Evolutionary conservation across 164 flowering plant genomes (phyloP), one percentile per base, ranked within the genome.

Genomic region (Dillenia turbinata): DNA sequence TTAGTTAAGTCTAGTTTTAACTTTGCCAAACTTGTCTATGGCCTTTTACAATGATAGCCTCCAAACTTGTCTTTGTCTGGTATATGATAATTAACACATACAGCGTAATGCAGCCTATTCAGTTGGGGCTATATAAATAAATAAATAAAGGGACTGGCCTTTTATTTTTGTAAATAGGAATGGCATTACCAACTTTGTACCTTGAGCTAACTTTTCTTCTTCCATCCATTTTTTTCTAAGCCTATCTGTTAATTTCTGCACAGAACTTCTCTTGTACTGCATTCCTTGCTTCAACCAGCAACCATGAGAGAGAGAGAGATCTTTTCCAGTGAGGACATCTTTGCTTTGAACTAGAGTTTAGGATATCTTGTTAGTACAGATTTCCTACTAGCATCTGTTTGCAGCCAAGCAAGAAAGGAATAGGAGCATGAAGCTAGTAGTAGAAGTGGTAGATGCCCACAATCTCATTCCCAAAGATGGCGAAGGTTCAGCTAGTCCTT

Each of bases 401-500:
- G 56, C 61, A 56, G 58, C 24, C 5, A 73, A 61, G 40, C 44
- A 61, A 47, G 60, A 12, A 68, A 56, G 47, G 63, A 67, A 62
- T 26, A 26, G 72, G 67, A 67, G 40, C 47, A 69, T 65, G 77
- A 67, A 73, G 70, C 73, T 74, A 40, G 74, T 71, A 14, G 74
- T 69, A 19, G 73, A 76, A 49, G 73, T 64, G 43, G 67, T 71
- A 44, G 75, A 73, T 56, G 73, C 77, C 13, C 59, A 60, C 60
- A 63, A 76, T 64, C 83, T 72, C 59, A 60, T 73, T 69, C 77
- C 74, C 60, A 72, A 63, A 65, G 77, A 70, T 15, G 70, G 77
- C 12, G 62, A 75, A 69, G 79, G 68, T 5, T 67, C 79, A 43
- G 71, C 73, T 2, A 75, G 59, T 52, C 59, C 77, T 44, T 74